Evolutionary conservation across 1,139 yeast species (phyloP).

Genomic region (Scheffersomyces segobiensis): DNA sequence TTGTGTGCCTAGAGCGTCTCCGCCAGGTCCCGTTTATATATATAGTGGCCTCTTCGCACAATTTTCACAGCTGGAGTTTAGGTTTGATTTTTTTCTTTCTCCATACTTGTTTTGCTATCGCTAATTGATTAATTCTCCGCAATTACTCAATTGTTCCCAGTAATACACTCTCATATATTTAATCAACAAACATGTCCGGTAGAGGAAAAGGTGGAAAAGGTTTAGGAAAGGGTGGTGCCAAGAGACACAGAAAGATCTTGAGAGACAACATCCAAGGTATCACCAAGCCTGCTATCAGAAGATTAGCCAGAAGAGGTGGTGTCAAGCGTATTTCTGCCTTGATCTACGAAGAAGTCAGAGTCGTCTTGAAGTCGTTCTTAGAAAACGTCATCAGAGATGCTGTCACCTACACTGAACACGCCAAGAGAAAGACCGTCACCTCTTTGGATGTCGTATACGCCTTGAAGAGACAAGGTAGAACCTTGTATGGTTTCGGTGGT

Average conservation of each 20-base stretch:
- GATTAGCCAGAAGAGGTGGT: conserved; percentile 99
- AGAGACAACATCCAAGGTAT: conserved; percentile 99
- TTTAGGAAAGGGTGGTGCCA: conserved; percentile 99
- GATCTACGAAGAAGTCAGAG: conserved; percentile 98
- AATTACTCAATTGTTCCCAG: neutral
- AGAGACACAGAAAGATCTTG: conserved; percentile 99
- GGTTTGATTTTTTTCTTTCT: too few species aligned
- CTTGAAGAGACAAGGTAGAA: conserved; percentile 99
- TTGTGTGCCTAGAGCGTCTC: too few species aligned
- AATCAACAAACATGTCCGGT: conserved; percentile 76
- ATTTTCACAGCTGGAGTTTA: too few species aligned
- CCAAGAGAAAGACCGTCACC: conserved; percentile 99
- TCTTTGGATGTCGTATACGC: conserved; percentile 98
- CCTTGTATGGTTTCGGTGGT: conserved; percentile 99
- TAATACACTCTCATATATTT: conserved; percentile 12
- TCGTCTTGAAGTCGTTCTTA: conserved; percentile 91
- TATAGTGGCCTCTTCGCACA: too few species aligned
- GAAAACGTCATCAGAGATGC: conserved; percentile 98
- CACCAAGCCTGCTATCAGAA: conserved; percentile 99
- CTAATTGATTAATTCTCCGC: neutral
- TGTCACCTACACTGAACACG: conserved; percentile 99
- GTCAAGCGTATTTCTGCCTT: conserved; percentile 99
- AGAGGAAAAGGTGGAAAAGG: conserved; percentile 99
- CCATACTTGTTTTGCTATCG: too few species aligned
- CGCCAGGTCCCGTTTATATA: too few species aligned